A percentile compares a stretch with the other conserved stretches of the same genome.
Conservation (phyloP, 345 rosid genomes). For the Firmiana major region DNA sequence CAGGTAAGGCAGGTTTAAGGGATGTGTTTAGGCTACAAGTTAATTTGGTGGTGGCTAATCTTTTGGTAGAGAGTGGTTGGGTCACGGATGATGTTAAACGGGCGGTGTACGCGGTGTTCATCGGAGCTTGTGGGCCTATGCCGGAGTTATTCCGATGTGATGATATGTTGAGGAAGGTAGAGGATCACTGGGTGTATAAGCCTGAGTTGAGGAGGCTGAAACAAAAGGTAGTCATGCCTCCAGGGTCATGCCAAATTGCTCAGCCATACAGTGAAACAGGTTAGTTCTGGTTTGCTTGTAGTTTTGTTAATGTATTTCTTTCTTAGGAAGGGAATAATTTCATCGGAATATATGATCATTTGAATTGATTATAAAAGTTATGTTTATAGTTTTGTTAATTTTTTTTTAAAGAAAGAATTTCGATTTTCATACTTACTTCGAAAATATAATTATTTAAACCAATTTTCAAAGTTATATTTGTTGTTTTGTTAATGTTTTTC, state of each 20-base stretch:
- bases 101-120: conserved; percentile 49
- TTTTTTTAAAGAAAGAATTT: no score
- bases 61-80: conserved; percentile 46
- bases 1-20: conserved; percentile 41
- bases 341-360: no score
- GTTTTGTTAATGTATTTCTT: background rate
- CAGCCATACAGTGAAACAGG: conserved; percentile 43
- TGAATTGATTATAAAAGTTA: no score
- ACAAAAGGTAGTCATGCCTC: conserved; percentile 70
- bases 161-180: conserved; percentile 50
- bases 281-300: conserved; percentile 15
- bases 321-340: background rate
- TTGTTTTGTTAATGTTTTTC: no score
- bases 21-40: conserved; percentile 74
- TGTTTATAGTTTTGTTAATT: no score
- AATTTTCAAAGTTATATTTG: no score
- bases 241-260: conserved; percentile 79
- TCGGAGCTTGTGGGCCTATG: conserved; percentile 86
- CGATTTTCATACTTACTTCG: no score
- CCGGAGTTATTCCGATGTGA: conserved; percentile 72
- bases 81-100: conserved; percentile 14
- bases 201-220: conserved; percentile 50
- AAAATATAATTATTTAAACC: no score
- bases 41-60: conserved; percentile 69
- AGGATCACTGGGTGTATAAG: conserved; percentile 63